phyloP scores from a whole-genome alignment of 768 basidiomycete species.

The Plicaturopsis crispa region DNA sequence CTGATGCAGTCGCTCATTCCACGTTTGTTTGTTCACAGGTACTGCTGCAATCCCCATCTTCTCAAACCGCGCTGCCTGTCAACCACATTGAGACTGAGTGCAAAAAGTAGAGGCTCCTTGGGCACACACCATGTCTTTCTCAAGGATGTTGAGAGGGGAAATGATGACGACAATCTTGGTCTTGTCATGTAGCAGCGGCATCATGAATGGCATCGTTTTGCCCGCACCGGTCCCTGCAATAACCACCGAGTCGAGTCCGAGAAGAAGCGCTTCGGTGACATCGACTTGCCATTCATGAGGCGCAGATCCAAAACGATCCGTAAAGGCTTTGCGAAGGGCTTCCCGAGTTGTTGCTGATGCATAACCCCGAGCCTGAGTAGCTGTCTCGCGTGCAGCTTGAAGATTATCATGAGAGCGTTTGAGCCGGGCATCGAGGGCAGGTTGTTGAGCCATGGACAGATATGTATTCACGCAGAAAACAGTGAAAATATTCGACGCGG shows the following conservation, averaged over 20 bases:
- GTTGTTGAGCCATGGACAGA: no score
- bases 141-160: constrained; percentile 28
- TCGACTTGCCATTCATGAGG: constrained; percentile 32
- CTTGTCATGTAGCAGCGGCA: constrained; percentile 18
- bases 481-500: no score
- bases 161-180: constrained; percentile 22
- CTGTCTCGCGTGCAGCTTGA: constrained; percentile 4
- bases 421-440: no score
- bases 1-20: no score
- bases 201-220: constrained; percentile 30
- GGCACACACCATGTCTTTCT: constrained; percentile 25
- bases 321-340: constrained; percentile 6
- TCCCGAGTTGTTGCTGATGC: constrained; percentile 3
- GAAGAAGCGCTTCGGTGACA: constrained; percentile 24
- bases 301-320: constrained; percentile 8
- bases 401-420: not conserved
- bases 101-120: no score
- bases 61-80: constrained; percentile 18
- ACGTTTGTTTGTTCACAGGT: constrained; percentile 30
- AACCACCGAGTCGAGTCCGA: constrained; percentile 24
- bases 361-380: constrained; percentile 5
- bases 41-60: constrained; percentile 19
- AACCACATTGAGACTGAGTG: not conserved
- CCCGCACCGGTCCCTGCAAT: constrained; percentile 30
- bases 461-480: no score